Evolutionary conservation across 2,329 filamentous ascomycete genomes (phyloP), one percentile per base, ranked within the genome.

Genomic region (Fusarium miscanthi): DNA sequence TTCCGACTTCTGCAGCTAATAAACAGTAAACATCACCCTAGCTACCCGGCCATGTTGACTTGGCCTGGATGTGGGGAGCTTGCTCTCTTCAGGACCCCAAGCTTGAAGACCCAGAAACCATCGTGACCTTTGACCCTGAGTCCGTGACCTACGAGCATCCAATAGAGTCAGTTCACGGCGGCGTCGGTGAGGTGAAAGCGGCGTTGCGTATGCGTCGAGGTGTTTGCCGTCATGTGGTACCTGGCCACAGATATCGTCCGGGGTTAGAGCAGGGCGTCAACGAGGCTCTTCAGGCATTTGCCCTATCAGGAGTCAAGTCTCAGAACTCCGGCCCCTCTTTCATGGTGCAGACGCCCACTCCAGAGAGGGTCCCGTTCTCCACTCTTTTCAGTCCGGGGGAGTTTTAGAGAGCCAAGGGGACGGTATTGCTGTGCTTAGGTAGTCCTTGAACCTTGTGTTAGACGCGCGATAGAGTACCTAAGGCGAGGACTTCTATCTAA

Each of bases 101-200:
- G 16, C 43, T 45, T 31, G 38, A 27, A 41, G 43, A 41, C 61
- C 51, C 43, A 52, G 53, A 49, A 56, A 42, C 63, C 72, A 67
- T 74, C 74, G 74, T 76, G 74, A 76, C 74, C 73, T 59, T 52
- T 45, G 74, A 66, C 64, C 63, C 48, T 49, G 61, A 71, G 66
- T 74, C 67, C 72, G 75, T 74, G 75, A 77, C 75, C 73, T 69
- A 54, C 41, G 48, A 70, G 62, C 72, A 75, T 40, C 65, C 65
- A 69, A 69, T 69, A 58, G 49, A 56, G 52, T 41, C 27, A 9
- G 33, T 74, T 72, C 63, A 76, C 71, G 73, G 74, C 59, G 63
- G 73, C 69, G 68, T 75, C 68, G 73, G 73, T 76, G 74, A 76
- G 70, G 74, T 69, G 49, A 64, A 69, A 46, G 35, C 65, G 57